These are phyloP conservation scores for Exophiala alcalophila DNA, from an alignment of 2,329 filamentous ascomycete species.

Conservation along the genomic window DNA sequence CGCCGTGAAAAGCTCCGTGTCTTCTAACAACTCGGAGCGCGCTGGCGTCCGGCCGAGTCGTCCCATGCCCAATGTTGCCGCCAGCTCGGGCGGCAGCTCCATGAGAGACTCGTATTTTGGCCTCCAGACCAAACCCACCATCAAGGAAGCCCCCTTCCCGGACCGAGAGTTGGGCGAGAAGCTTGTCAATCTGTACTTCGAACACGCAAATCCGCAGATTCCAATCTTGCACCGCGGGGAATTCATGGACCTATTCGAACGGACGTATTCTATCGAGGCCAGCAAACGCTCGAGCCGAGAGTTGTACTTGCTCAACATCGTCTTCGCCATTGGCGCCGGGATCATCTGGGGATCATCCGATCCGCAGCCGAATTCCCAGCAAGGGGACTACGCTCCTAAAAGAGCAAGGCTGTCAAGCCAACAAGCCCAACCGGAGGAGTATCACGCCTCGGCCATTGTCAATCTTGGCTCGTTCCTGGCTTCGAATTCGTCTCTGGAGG, in stretches of 20 bases:
- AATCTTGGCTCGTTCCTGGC: constrained; percentile 82
- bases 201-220: constrained; percentile 94
- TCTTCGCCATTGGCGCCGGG: constrained; percentile 91
- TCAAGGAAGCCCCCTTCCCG: constrained; percentile 81
- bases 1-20: constrained; percentile 75
- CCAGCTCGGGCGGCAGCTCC: constrained; percentile 63
- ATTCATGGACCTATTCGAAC: constrained; percentile 84
- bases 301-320: constrained; percentile 93
- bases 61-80: constrained; percentile 48
- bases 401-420: constrained; percentile 55
- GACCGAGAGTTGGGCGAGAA: constrained; percentile 68
- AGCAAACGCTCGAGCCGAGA: constrained; percentile 70
- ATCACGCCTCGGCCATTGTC: constrained; percentile 90
- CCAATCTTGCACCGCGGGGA: constrained; percentile 85
- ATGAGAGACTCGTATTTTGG: constrained; percentile 97
- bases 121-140: constrained; percentile 84
- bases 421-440: constrained; percentile 83
- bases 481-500: constrained; percentile 59
- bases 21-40: constrained; percentile 59
- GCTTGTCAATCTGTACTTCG: constrained; percentile 82
- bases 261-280: constrained; percentile 68
- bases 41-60: constrained; percentile 60
- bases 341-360: constrained; percentile 65
- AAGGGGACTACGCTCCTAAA: constrained; percentile 38
- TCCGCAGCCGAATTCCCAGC: constrained; percentile 30